Base-by-base conservation (phyloP, 805 yeast genomes). In the Candida pseudoglaebosa region DNA sequence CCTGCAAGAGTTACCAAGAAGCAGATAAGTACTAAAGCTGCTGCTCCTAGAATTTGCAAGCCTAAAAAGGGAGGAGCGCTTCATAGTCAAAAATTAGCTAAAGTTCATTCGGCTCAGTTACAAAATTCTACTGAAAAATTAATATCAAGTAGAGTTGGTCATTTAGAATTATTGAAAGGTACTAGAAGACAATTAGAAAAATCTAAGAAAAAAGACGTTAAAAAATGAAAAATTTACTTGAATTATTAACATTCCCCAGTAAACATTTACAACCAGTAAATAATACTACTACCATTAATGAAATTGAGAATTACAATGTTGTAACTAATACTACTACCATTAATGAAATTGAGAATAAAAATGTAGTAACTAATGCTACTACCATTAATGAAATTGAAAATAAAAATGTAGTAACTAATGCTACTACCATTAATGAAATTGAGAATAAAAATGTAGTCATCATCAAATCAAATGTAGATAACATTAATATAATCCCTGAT, bases 141-240 rank as follows among this genome's bases (percentile, higher is more conserved):
- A 41, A 78, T 91, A 49, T 82, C 97, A 2, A 73, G 95, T 40
- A 76, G 91, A 58, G 97, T 91, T 5, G 99, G 99, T 18, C 98
- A 91, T 61, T 72, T 91, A 52, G 99, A 91, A 65, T 59, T 91
- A 28, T 67, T 91, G 47, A 89, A 86, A 61, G 99, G 99, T 12
- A 81, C 93, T 5, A 80, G 97, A 69, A 78, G 95, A 65, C 78
- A 84, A 51, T 42, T 86, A 13, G 96, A 87, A 56, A 84, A 76
- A 56, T 67, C 60, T 13, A 76, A 69, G 46, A 78, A 76, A 58
- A 62, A 54, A 28, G 52, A 44, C 4, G 26, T 12, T 12, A 28
- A 14, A 32, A 41, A n/a, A 14, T 17, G 15, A 3, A 15, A 8
- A 12, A 19, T 28, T 15, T 39, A 14, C 24, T 29, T 13, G 24